A percentile compares a stretch with the other conserved stretches of the same genome.
Conservation (phyloP, 176 grass and related monocot species). For the Metroxylon sagu region DNA sequence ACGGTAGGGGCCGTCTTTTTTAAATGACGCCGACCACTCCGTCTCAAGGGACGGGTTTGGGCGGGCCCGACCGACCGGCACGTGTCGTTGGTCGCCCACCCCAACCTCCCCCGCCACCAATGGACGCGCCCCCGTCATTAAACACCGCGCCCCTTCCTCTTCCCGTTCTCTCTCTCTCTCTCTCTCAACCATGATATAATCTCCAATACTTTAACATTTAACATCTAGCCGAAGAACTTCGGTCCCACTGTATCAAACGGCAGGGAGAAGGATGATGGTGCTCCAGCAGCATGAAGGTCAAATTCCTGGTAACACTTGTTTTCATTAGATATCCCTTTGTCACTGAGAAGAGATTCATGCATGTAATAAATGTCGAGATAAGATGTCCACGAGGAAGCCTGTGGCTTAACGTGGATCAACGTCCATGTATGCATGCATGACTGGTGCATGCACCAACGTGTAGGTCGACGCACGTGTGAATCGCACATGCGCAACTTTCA, state of each 20-base stretch:
- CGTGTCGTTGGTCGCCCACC: background rate
- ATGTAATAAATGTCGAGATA: too few relatives aligned
- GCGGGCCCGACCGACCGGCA: background rate
- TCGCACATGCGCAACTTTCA: too few relatives aligned
- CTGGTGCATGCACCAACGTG: background rate
- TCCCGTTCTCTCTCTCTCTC: background rate
- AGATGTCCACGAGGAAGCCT: too few relatives aligned
- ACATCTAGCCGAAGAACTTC: too few relatives aligned
- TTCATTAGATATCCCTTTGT: too few relatives aligned
- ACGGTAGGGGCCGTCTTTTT: background rate
- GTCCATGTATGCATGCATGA: background rate
- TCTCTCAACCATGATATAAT: background rate
- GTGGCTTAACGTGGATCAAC: background rate
- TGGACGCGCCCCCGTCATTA: background rate
- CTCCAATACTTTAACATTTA: too few relatives aligned
- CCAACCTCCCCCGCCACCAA: constrained; percentile 11
- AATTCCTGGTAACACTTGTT: too few relatives aligned
- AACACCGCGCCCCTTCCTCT: background rate
- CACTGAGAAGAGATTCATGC: too few relatives aligned
- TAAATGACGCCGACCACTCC: background rate
- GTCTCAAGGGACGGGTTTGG: background rate
- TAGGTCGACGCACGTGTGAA: background rate
- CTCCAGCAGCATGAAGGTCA: too few relatives aligned
- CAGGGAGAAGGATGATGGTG: too few relatives aligned
- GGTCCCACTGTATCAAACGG: too few relatives aligned